Evolutionary conservation across 2,329 filamentous ascomycete genomes (phyloP), one percentile per base, ranked within the genome.

Genomic region (Ilyonectria sp.): DNA sequence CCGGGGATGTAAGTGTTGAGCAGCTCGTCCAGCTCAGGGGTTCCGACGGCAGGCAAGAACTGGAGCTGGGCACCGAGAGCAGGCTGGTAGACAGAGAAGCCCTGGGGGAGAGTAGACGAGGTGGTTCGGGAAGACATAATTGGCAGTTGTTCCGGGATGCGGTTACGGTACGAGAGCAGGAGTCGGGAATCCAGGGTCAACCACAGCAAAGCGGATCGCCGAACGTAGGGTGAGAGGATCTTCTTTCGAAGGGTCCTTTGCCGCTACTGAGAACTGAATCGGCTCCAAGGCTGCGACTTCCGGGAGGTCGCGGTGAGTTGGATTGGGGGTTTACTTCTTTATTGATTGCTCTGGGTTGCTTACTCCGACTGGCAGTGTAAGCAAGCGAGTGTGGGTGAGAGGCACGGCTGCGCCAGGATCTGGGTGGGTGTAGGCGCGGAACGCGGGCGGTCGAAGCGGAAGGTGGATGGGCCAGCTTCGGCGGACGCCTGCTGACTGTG

Each of bases 31-130:
- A 91, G 84, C 78, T 93, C 86, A 80, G 87, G 74, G 68, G 86
- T 83, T 76, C 91, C 83, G 80, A 94, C 82, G 75, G 91, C 82
- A 82, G 93, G 86, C 78, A 90, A 80, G 86, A 94, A 90, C 80
- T 94, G 83, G 63, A 91, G 83, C 68, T 86, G 80, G 54, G 86
- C 84, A 58, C 89, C 89, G 61, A 89, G 82, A 55, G 83, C 78
- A 49, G 87, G 84, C 82, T 91, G 89, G 76, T 85, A 89, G 77
- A 91, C 84, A 67, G 88, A 89, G 79, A 90, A 90, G 63, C 87
- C 87, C 80, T 85, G 77, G 55, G 79, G 79, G 35, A 81, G 72
- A 61, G 67, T 66, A 57, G 75, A 71, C 6, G 66, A 60, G 37
- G 66, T 53, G 55, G 57, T 68, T 65, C 61, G 64, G 43, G 71